Conservation (phyloP, 2,329 filamentous ascomycete species). For the Chaetomiaceae sp. region DNA sequence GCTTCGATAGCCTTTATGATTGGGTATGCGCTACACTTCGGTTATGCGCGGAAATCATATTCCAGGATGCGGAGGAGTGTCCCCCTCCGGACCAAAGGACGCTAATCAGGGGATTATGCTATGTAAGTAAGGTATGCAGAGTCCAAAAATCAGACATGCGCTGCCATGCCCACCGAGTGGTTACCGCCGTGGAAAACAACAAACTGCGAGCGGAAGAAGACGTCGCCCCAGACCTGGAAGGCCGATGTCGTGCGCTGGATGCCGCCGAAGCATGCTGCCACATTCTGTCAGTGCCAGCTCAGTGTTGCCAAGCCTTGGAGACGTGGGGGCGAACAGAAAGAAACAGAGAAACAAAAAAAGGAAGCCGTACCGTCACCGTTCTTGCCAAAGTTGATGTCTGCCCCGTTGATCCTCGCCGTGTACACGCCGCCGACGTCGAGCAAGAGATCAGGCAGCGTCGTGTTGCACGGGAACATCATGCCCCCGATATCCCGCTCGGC, state of each 20-base stretch:
- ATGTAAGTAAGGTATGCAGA: no score
- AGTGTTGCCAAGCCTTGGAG: no score
- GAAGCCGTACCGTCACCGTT: constrained; percentile 46
- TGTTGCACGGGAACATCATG: constrained; percentile 43
- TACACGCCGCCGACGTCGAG: constrained; percentile 56
- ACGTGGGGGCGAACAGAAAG: no score
- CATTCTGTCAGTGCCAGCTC: no score
- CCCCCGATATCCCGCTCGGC: constrained; percentile 41
- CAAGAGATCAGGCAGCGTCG: constrained; percentile 43
- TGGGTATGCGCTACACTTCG: neutral
- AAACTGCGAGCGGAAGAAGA: constrained; percentile 41
- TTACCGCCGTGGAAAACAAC: constrained; percentile 8
- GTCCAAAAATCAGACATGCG: neutral
- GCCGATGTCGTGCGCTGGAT: constrained; percentile 54
- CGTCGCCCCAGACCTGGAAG: constrained; percentile 59
- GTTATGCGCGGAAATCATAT: neutral
- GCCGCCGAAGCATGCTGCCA: constrained; percentile 59
- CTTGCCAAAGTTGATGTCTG: constrained; percentile 49
- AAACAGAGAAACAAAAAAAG: no score
- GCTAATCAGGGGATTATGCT: no score
- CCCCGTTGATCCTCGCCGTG: constrained; percentile 52
- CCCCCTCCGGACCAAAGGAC: neutral
- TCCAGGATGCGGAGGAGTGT: neutral
- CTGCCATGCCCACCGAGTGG: constrained; percentile 6
- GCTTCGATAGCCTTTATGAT: no score